These are phyloP conservation scores for Ensete ventricosum DNA, from an alignment of 176 grass and related monocot species.

Conservation along the genomic window DNA sequence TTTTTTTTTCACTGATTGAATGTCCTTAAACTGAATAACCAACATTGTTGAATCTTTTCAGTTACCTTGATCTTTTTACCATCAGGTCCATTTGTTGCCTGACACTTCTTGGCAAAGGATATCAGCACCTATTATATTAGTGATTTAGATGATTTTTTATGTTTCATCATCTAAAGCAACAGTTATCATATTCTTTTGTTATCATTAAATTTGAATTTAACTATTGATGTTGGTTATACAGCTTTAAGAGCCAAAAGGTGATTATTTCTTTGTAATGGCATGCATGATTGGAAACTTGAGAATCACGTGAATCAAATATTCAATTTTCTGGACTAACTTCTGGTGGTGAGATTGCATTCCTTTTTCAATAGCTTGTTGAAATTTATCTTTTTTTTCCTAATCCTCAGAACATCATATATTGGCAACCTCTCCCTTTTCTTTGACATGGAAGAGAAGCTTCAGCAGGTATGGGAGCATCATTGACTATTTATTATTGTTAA, in stretches of 20 bases:
- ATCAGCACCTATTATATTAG: no score
- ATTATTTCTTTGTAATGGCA: background rate
- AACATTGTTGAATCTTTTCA: background rate
- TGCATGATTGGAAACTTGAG: background rate
- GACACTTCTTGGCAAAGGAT: no score
- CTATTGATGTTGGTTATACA: no score
- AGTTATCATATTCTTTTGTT: no score
- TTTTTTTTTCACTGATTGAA: background rate
- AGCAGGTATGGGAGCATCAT: constrained; percentile 34
- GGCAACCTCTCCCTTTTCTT: constrained; percentile 73
- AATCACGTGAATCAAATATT: background rate
- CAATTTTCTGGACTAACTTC: background rate
- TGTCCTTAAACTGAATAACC: background rate
- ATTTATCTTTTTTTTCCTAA: constrained; percentile 28
- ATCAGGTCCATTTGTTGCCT: no score
- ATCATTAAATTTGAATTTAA: no score
- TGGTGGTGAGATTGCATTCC: no score
- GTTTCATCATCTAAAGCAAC: no score
- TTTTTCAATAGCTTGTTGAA: background rate
- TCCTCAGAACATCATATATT: constrained; percentile 70
- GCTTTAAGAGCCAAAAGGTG: no score
- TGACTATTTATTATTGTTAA: background rate
- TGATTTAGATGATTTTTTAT: no score
- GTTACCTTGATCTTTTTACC: background rate
- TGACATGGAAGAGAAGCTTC: constrained; percentile 75